Percentiles rank a stretch among this genome's conserved stretches.
phyloP scores from a whole-genome alignment of 1,139 yeast species.

The Wickerhamomyces sp. region DNA sequence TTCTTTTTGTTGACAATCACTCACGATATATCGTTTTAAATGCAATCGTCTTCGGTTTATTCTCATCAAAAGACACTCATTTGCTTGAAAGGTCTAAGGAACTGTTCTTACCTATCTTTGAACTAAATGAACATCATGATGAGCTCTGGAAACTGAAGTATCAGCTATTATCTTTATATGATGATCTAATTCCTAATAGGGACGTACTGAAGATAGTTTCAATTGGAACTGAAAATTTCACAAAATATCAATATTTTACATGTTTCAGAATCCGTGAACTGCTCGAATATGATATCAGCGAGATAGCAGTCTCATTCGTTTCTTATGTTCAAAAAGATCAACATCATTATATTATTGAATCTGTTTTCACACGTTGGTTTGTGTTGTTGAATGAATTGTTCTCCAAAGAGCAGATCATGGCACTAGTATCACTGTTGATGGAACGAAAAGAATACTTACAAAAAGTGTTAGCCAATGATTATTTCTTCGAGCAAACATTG shows the following conservation, averaged over 20 bases:
- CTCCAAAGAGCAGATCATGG: slow-evolving; percentile 16
- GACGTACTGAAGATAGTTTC: slow-evolving; percentile 12
- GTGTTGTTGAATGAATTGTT: slow-evolving; percentile 41
- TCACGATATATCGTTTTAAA: slow-evolving; percentile 28
- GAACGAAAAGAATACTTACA: slow-evolving; percentile 18
- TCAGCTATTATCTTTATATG: slow-evolving; percentile 45
- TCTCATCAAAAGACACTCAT: slow-evolving; percentile 13
- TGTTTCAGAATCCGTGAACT: slow-evolving; percentile 48
- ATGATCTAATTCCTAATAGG: slow-evolving; percentile 31
- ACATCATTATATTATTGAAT: slow-evolving; percentile 19
- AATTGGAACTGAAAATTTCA: slow-evolving; percentile 6
- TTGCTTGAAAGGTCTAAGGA: slow-evolving; percentile 5
- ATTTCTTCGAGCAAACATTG: slow-evolving; percentile 40
- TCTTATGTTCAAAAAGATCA: slow-evolving; percentile 19
- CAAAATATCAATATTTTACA: slow-evolving; percentile 32
- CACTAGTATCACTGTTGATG: slow-evolving; percentile 14
- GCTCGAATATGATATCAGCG: slow-evolving; percentile 26
- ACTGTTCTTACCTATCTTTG: slow-evolving; percentile 17
- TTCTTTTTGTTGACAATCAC: slow-evolving; percentile 17
- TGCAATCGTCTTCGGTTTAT: slow-evolving; percentile 40
- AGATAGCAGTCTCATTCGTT: slow-evolving; percentile 28
- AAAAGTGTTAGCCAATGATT: slow-evolving; percentile 22
- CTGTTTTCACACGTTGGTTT: slow-evolving; percentile 51
- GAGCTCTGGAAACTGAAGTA: slow-evolving; percentile 44
- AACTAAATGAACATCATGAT: slow-evolving; percentile 14